Conservation (phyloP, 2,329 filamentous ascomycete species). For the Diaporthe longicolla region DNA sequence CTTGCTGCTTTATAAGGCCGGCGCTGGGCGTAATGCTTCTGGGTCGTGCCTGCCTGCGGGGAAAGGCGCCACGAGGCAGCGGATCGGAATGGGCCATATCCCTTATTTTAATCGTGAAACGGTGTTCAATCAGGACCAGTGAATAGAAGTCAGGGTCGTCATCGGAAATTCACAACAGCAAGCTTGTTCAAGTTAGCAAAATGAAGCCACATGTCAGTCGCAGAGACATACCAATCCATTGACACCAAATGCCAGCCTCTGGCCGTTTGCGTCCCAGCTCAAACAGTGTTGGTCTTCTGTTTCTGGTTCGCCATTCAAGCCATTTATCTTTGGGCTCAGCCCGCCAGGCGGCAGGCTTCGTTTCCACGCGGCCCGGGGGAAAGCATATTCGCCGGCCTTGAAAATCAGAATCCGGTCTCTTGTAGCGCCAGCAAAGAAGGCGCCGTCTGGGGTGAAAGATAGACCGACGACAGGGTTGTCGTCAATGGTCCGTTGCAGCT, state of each 20-base stretch:
- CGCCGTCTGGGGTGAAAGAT: constrained; percentile 74
- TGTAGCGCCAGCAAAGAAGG: constrained; percentile 74
- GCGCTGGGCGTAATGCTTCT: not conserved
- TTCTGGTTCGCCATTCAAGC: constrained; percentile 63
- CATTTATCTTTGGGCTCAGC: constrained; percentile 63
- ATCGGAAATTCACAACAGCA: constrained; percentile 51
- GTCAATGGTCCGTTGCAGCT: constrained; percentile 73
- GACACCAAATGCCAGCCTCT: constrained; percentile 74
- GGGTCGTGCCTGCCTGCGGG: not conserved
- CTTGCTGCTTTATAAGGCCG: not conserved
- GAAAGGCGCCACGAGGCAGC: no score
- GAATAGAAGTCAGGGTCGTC: not conserved
- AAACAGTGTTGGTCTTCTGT: constrained; percentile 74
- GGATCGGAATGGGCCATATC: not conserved
- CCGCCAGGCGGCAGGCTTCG: constrained; percentile 65
- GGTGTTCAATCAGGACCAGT: not conserved
- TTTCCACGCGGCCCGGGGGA: constrained; percentile 74
- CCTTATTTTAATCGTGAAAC: not conserved
- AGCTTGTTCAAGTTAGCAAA: constrained; percentile 46
- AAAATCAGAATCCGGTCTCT: constrained; percentile 72
- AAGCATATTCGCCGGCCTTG: constrained; percentile 72
- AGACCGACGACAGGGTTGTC: constrained; percentile 68
- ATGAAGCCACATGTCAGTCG: not conserved
- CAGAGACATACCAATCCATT: constrained; percentile 70
- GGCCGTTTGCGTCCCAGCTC: constrained; percentile 73